These are phyloP conservation scores for Lyophyllum shimeji DNA, from an alignment of 768 basidiomycete genomes.

Conservation along the genomic window DNA sequence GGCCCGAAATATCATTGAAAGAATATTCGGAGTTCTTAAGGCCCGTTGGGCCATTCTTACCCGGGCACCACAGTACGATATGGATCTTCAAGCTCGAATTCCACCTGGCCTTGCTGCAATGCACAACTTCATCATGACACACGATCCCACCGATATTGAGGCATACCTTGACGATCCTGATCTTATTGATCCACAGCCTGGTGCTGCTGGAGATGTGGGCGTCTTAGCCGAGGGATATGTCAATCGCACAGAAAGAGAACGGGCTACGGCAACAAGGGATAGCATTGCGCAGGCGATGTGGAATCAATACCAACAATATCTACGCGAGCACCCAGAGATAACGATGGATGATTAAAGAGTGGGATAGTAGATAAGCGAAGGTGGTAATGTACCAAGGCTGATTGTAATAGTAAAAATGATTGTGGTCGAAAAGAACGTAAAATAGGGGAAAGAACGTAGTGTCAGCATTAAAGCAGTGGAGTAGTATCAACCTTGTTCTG, in stretches of 20 bases:
- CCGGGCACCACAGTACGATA: conserved; percentile 18
- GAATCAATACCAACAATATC: conserved; percentile 3
- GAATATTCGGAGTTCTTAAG: conserved; percentile 29
- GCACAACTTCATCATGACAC: conserved; percentile 29
- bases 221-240: background rate
- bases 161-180: conserved; percentile 3
- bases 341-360: no score
- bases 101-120: conserved; percentile 21
- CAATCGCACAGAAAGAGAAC: background rate
- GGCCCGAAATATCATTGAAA: conserved; percentile 24
- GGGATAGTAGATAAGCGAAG: background rate
- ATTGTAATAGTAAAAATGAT: background rate
- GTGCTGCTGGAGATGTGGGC: background rate
- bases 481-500: background rate
- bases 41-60: conserved; percentile 16
- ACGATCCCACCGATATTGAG: conserved; percentile 27
- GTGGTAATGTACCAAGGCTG: background rate
- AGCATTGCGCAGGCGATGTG: conserved; percentile 1
- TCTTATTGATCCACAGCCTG: conserved; percentile 1
- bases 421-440: background rate
- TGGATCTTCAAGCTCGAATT: conserved; percentile 25
- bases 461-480: background rate
- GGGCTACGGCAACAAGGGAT: background rate
- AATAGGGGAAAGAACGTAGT: background rate
- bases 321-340: conserved; percentile 2